These are phyloP conservation scores for Rhizoclosmatium globosum DNA, from an alignment of 192 early-diverging fungal species.

Conservation along the genomic window DNA sequence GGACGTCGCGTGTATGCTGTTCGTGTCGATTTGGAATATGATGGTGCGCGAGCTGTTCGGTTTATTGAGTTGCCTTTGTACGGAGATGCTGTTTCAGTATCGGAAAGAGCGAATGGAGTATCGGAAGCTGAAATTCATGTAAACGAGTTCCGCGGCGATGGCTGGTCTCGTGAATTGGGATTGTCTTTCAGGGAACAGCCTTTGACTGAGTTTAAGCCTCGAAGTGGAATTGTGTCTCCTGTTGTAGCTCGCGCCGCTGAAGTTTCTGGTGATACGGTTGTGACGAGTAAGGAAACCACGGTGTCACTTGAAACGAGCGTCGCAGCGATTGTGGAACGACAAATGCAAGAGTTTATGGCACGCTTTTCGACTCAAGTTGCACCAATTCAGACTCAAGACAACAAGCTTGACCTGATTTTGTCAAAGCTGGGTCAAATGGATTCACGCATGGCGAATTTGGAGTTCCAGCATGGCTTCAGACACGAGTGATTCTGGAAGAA, in stretches of 20 bases:
- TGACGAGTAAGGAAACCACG: not conserved
- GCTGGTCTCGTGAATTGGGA: no score
- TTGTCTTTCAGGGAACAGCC: slow-evolving; percentile 12
- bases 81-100: slow-evolving; percentile 10
- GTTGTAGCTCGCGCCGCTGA: not conserved
- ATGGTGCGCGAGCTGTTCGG: slow-evolving; percentile 14
- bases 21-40: slow-evolving; percentile 16
- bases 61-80: slow-evolving; percentile 11
- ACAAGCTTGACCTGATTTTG: slow-evolving; percentile 30
- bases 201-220: not conserved
- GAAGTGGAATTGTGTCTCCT: not conserved
- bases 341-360: slow-evolving; percentile 17
- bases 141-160: no score
- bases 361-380: not conserved
- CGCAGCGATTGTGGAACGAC: not conserved
- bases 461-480: not conserved
- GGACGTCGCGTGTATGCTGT: slow-evolving; percentile 23
- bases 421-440: slow-evolving; percentile 27
- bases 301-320: not conserved
- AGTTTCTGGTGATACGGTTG: not conserved
- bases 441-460: slow-evolving; percentile 1
- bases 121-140: no score
- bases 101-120: not conserved
- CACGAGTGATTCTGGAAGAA: not conserved
- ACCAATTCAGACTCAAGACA: not conserved